Conservation (phyloP, 2,329 filamentous ascomycete genomes). For the Pseudocercospora eumusae region DNA sequence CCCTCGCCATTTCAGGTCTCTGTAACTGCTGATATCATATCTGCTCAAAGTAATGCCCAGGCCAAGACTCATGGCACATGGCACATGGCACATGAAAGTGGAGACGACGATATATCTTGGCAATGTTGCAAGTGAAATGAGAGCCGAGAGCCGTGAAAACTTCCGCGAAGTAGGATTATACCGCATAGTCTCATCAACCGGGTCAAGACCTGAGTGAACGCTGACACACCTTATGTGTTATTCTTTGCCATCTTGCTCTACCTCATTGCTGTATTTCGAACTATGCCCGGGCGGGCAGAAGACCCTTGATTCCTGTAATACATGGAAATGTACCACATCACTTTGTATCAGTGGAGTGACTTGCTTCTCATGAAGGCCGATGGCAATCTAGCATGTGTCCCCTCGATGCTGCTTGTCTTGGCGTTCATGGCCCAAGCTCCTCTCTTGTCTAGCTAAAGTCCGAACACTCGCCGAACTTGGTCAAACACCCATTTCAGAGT, state of each 20-base stretch:
- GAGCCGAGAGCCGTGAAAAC: background rate
- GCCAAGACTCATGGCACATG: background rate
- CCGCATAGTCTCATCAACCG: too few species aligned
- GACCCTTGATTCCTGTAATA: too few species aligned
- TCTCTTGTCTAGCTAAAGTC: background rate
- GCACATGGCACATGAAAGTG: too few species aligned
- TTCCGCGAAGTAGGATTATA: too few species aligned
- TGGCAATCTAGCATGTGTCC: background rate
- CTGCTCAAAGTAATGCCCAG: background rate
- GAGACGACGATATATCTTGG: background rate
- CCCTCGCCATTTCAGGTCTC: background rate
- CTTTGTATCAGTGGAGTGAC: background rate
- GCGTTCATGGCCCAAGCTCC: background rate
- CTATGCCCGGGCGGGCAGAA: too few species aligned
- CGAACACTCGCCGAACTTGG: background rate
- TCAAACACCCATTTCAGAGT: background rate
- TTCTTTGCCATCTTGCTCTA: too few species aligned
- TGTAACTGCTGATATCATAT: background rate
- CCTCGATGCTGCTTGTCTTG: background rate
- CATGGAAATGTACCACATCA: background rate
- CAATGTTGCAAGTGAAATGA: background rate
- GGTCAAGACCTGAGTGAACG: too few species aligned
- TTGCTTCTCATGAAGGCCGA: background rate
- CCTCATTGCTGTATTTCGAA: too few species aligned
- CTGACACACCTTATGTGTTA: too few species aligned